Evolutionary conservation across 2,329 filamentous ascomycete species (phyloP).

Genomic region (Rhytidhysteron rufulum): DNA sequence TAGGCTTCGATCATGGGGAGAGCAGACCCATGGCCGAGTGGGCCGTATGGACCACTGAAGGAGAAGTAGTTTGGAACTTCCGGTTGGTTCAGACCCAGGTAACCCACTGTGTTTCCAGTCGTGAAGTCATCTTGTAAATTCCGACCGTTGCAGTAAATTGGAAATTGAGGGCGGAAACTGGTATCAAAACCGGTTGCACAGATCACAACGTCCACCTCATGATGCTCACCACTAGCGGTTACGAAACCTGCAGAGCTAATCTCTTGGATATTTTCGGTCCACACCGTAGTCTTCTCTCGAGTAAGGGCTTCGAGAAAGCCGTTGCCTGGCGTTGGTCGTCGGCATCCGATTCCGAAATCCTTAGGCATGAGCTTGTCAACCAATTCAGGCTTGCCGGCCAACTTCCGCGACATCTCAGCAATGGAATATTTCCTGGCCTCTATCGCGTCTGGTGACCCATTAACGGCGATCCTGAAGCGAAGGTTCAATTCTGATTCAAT

Average conservation of each 20-base stretch:
- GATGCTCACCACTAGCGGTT: conserved; percentile 3
- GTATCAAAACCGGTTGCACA: conserved; percentile 10
- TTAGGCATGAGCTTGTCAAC: conserved; percentile 42
- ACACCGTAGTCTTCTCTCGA: conserved; percentile 1
- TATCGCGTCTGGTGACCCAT: neutral
- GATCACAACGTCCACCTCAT: conserved; percentile 11
- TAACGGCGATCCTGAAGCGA: neutral
- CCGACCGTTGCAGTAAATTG: conserved; percentile 4
- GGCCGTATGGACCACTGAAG: neutral
- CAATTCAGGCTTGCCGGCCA: conserved; percentile 34
- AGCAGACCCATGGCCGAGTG: neutral
- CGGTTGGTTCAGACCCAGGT: conserved; percentile 3
- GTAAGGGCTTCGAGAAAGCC: conserved; percentile 7
- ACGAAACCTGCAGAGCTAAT: conserved; percentile 6
- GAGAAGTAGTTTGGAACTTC: conserved; percentile 6
- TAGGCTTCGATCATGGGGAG: neutral
- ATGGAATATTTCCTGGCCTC: neutral
- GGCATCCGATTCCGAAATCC: conserved; percentile 36
- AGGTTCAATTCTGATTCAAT: conserved; percentile 35
- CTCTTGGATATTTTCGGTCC: conserved; percentile 1
- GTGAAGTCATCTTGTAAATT: conserved; percentile 1
- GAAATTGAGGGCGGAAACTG: conserved; percentile 4
- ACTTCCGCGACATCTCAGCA: conserved; percentile 29
- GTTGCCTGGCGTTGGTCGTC: conserved; percentile 41
- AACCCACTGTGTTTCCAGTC: conserved; percentile 15